phyloP scores from a whole-genome alignment of 2,329 filamentous ascomycete genomes.

The Malbranchea cinnamomea region DNA sequence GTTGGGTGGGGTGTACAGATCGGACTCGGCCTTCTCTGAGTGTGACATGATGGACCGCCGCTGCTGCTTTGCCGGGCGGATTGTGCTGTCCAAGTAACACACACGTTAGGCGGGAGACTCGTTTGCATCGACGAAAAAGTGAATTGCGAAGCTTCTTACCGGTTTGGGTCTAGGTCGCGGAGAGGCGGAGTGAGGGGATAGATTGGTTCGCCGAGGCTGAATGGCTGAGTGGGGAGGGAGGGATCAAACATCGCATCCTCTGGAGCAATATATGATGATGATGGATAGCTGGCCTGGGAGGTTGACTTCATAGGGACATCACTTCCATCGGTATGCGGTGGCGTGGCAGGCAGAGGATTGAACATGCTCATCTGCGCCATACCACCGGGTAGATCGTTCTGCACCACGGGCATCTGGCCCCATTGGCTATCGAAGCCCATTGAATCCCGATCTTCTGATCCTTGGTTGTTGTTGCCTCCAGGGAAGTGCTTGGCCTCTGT shows the following conservation, averaged over 20 bases:
- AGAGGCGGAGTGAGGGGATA: slow-evolving; percentile 25
- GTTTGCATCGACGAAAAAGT: too few species aligned
- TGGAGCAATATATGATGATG: too few species aligned
- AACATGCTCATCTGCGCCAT: slow-evolving; percentile 22
- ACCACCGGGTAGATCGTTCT: slow-evolving; percentile 19
- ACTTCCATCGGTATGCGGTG: slow-evolving; percentile 27
- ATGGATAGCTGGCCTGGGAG: slow-evolving; percentile 24
- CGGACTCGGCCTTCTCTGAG: slow-evolving; percentile 22
- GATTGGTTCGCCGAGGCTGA: slow-evolving; percentile 25
- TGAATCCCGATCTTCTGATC: slow-evolving; percentile 21
- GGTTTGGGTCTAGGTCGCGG: slow-evolving; percentile 27
- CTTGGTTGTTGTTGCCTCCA: slow-evolving; percentile 13
- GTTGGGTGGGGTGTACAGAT: slow-evolving; percentile 16
- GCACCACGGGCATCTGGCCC: slow-evolving; percentile 22
- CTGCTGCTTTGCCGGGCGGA: slow-evolving; percentile 23
- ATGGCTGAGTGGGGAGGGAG: slow-evolving; percentile 19
- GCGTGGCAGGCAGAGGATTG: slow-evolving; percentile 26
- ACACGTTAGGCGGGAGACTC: too few species aligned
- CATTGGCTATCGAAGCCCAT: slow-evolving; percentile 16
- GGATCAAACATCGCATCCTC: slow-evolving; percentile 16
- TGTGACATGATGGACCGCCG: slow-evolving; percentile 22
- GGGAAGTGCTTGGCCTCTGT: slow-evolving; percentile 23
- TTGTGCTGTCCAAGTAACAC: slow-evolving; percentile 21
- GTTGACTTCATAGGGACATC: slow-evolving; percentile 26
- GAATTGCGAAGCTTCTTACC: slow-evolving; percentile 16